Base-by-base conservation (phyloP, 371 early-diverging fungal genomes). In the Rhizopus stolonifer region DNA sequence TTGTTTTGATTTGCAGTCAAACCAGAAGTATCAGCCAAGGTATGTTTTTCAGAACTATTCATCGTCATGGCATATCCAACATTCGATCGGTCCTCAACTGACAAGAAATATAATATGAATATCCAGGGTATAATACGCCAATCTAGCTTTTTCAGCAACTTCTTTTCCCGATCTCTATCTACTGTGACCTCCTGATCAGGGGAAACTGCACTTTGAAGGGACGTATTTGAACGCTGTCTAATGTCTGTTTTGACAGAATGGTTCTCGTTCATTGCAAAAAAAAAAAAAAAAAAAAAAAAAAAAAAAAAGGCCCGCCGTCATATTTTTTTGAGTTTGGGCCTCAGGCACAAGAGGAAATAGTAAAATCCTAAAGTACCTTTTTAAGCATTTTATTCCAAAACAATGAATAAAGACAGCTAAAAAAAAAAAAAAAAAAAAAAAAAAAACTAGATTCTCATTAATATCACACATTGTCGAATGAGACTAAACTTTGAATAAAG, bases 91-190 rank as follows among this genome's bases (percentile, higher is more conserved):
- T 78, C 78, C 43, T 72, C 70, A 0, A 78, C 78, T 24, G 68
- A 67, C 14, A 78, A 46, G 34, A 78, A 78, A 46, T 78, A 78
- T 8, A 78, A 49, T 33, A 72, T 69, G 51, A 72, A 72, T 32
- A 78, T 72, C 78, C 78, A 78, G 2, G 74, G 78, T 11, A 74
- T 65, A 47, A 78, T 78, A 15, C 72, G 62, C 78, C 70, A 72
- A 45, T 78, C 78, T 22, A 78, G 46, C 42, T 78, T 78, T 42
- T 64, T 57, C n/a, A 78, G 52, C n/a, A 78, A 50, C 18, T 69
- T 66, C 26, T 69, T 68, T 19, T 64, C 65, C 29, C 32, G 31
- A 43, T 52, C 43, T 4, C 33, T 15, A 33, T 52, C 47, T 19
- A 36, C 11, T n/a, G 3, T 47, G 15, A 17, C 32, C 11, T 43